Evolutionary conservation across 2,329 filamentous ascomycete genomes (phyloP).

Genomic region (Beauveria sp.): DNA sequence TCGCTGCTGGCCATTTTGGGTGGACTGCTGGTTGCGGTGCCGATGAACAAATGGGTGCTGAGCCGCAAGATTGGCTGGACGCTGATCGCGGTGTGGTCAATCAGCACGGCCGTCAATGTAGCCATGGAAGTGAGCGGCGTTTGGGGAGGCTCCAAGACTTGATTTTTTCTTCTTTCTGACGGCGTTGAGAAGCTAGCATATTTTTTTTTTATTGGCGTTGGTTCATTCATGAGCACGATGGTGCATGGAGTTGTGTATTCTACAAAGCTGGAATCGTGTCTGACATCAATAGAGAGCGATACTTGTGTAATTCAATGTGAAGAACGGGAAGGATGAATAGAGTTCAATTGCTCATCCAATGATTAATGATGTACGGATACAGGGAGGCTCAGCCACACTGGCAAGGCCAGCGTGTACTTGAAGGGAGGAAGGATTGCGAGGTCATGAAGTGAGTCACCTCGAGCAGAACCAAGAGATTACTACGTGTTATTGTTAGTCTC

Average conservation of each 20-base stretch:
- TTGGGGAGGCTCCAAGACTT: conserved; percentile 28
- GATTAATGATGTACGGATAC: neutral
- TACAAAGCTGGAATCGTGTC: too few species aligned
- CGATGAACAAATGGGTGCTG: conserved; percentile 80
- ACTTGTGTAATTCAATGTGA: too few species aligned
- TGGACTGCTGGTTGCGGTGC: conserved; percentile 71
- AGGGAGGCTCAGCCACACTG: neutral
- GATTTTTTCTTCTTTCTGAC: neutral
- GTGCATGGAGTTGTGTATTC: too few species aligned
- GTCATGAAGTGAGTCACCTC: too few species aligned
- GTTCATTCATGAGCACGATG: neutral
- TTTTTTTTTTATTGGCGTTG: neutral
- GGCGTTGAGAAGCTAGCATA: neutral
- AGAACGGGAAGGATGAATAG: too few species aligned
- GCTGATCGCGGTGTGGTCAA: conserved; percentile 70
- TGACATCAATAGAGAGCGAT: too few species aligned
- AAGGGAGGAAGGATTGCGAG: too few species aligned
- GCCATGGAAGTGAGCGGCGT: conserved; percentile 63
- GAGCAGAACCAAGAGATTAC: too few species aligned
- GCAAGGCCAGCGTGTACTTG: neutral
- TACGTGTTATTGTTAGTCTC: too few species aligned
- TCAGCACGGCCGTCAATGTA: conserved; percentile 77
- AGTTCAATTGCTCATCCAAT: neutral
- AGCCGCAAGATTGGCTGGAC: conserved; percentile 74
- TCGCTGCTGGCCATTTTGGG: conserved; percentile 75